A percentile compares a stretch with the other conserved stretches of the same genome.
These are phyloP conservation scores for Anisodus tanguticus DNA, from an alignment of 257 asterid genomes.

Conservation along the genomic window DNA sequence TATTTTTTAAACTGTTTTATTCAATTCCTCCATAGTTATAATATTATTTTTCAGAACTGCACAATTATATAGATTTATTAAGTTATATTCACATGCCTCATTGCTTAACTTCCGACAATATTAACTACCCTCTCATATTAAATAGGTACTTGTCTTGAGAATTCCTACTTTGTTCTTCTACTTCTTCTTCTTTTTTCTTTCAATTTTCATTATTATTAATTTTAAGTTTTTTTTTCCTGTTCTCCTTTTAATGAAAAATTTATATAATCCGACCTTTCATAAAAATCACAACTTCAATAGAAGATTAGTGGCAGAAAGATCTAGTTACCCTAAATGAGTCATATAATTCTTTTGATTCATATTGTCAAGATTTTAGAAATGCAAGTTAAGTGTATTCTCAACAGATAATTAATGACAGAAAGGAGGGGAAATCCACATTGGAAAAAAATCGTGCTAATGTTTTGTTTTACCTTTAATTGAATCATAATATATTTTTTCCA, in stretches of 20 bases:
- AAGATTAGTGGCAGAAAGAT: not conserved
- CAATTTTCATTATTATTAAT: not conserved
- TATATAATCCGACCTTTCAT: not conserved
- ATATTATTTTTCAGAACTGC: not conserved
- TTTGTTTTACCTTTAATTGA: not conserved
- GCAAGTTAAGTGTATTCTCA: not conserved
- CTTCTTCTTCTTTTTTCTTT: not conserved
- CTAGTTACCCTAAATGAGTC: not conserved
- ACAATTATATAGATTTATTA: not conserved
- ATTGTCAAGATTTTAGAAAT: not conserved
- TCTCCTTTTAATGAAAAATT: not conserved
- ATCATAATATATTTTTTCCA: not conserved
- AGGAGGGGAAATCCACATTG: not conserved
- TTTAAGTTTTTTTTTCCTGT: too few relatives aligned
- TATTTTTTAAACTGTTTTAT: not conserved
- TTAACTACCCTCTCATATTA: not conserved
- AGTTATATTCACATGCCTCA: constrained; percentile 27
- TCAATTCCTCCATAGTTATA: not conserved
- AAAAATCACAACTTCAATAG: not conserved
- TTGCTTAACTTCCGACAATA: constrained; percentile 25
- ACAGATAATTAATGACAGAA: not conserved
- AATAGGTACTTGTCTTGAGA: not conserved
- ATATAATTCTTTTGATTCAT: not conserved
- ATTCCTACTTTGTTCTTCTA: not conserved
- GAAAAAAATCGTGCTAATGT: not conserved